Evolutionary conservation across 2,329 filamentous ascomycete species (phyloP), one percentile per base, ranked within the genome.

Genomic region (Cladosporium colombiae): DNA sequence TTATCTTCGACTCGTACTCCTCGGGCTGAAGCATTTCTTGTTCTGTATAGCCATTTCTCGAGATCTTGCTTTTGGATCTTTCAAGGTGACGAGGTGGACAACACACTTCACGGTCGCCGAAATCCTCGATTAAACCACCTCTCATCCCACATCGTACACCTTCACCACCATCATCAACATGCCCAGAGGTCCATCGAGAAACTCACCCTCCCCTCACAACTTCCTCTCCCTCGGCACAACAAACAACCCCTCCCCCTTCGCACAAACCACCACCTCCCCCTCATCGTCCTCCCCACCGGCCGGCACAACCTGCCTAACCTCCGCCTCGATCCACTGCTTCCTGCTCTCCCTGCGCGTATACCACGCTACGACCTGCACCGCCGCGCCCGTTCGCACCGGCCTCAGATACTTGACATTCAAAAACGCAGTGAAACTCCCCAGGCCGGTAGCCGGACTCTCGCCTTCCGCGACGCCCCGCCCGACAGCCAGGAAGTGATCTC

Each of bases 221-320:
- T 69, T 71, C 31, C 46, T 72, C 46, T 33, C 57, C 65, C 67
- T 75, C 33, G 76, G 72, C 65, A 70, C 71, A 18, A 83, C 73
- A 71, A 85, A 89, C 70, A 89, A 70, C n/a, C 78, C 81, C 33
- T 88, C 85, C 1, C 78, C 84, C 23, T 72, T 80, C 5, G 86
- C 83, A 71, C 85, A 78, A 44, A 85, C 75, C 2, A 70, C 76
- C 1, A 83, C 83, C 2, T 80, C 70, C 1, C 80, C 81, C 66
- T 85, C 80, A 72, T 84, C 70, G 49, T 72, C 69, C 52, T 72
- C 71, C n/a, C 40, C 40, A 6, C 67, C 70, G 50, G 61, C 46
- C 0, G 64, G 67, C 31, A 59, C 44, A 44, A 59, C 65, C 68
- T 76, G 74, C 70, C 68, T 82, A 23, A 89, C 74, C 35, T 78